phyloP scores from a whole-genome alignment of 2,329 filamentous ascomycete genomes.

The Arthroderma uncinatum region DNA sequence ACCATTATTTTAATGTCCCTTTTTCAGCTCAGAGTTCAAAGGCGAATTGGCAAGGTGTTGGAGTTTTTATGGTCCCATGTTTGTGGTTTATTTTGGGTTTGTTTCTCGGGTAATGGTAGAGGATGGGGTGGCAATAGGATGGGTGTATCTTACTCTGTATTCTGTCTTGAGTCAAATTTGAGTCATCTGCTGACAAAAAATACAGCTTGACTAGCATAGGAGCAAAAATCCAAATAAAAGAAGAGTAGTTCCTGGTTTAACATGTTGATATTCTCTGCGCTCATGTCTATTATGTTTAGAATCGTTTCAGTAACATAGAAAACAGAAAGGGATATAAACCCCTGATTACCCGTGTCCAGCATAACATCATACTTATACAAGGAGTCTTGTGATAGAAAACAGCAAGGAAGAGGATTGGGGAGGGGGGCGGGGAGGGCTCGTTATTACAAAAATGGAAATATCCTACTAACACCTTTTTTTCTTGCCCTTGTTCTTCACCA shows the following conservation, averaged over 20 bases:
- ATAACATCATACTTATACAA: not conserved
- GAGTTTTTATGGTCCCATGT: not conserved
- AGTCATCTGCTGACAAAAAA: too few relatives aligned
- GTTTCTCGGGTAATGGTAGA: not conserved
- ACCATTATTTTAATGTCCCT: not conserved
- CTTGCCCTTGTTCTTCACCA: not conserved
- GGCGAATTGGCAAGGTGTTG: not conserved
- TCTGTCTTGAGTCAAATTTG: too few relatives aligned
- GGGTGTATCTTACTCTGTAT: not conserved
- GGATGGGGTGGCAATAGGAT: not conserved
- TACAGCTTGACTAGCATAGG: not conserved
- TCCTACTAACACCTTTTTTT: not conserved
- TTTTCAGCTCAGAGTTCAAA: not conserved
- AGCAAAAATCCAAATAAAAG: not conserved
- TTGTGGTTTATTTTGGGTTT: not conserved
- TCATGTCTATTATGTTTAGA: not conserved
- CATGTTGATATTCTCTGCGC: not conserved
- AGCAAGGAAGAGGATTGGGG: not conserved
- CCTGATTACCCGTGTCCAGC: not conserved
- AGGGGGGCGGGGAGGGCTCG: too few relatives aligned
- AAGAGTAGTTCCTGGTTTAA: not conserved
- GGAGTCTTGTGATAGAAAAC: not conserved
- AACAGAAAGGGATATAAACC: not conserved
- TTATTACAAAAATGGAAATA: constrained; percentile 1
- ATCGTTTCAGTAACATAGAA: not conserved